Evolutionary conservation across 2,329 filamentous ascomycete species (phyloP).

Genomic region (Metarhizium anisopliae): DNA sequence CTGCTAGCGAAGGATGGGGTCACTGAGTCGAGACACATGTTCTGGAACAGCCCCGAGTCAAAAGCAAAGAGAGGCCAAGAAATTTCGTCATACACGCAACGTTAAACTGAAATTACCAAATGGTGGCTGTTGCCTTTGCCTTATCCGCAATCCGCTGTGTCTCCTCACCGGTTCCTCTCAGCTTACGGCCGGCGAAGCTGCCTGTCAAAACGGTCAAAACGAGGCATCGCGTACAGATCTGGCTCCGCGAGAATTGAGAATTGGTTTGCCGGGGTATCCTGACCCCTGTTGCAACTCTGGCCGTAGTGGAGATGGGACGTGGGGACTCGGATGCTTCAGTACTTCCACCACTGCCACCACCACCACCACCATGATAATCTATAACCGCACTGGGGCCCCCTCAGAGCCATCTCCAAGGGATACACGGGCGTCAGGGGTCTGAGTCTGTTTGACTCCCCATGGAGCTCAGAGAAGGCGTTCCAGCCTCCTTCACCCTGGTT

Average conservation of each 20-base stretch:
- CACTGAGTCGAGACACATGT: neutral
- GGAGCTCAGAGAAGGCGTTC: neutral
- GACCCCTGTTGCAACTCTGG: neutral
- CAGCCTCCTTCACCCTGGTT: neutral
- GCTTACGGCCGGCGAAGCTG: neutral
- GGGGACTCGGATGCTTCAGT: neutral
- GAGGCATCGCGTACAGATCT: neutral
- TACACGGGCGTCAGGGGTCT: neutral
- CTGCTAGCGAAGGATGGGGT: too few species aligned
- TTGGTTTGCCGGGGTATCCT: neutral
- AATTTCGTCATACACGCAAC: neutral
- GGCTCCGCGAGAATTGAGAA: neutral
- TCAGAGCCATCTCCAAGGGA: neutral
- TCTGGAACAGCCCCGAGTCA: neutral
- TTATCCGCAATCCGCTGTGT: neutral
- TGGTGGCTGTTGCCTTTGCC: neutral
- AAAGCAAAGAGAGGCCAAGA: neutral
- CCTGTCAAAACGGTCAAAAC: neutral
- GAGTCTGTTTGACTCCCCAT: conserved; percentile 1
- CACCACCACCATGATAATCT: neutral
- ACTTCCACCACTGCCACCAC: neutral
- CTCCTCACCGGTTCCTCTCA: neutral
- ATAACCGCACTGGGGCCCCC: neutral
- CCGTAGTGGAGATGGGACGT: neutral
- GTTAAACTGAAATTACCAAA: neutral